Conservation (phyloP, 352 stramenopile genomes). For the Globisporangium rhizosaccharum region DNA sequence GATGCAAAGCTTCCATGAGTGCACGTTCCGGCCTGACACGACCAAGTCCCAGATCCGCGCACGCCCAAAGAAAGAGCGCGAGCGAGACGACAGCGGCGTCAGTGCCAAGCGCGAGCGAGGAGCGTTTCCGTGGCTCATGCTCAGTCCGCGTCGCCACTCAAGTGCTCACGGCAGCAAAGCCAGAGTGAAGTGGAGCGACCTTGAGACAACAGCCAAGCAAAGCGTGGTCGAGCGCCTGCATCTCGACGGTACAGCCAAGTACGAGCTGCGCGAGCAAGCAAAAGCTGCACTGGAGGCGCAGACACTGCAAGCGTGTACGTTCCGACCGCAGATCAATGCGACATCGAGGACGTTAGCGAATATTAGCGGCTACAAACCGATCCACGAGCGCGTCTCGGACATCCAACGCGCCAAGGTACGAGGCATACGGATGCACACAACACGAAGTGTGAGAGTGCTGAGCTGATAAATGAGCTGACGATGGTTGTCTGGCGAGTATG, state of each 20-base stretch:
- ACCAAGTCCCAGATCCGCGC: constrained; percentile 13
- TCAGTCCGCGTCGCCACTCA: constrained; percentile 42
- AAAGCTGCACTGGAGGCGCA: constrained; percentile 44
- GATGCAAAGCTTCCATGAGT: constrained; percentile 55
- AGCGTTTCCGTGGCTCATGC: constrained; percentile 54
- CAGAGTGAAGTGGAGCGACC: constrained; percentile 7
- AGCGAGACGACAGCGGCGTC: neutral
- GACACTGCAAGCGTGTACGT: constrained; percentile 53
- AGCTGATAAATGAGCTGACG: neutral
- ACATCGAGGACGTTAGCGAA: constrained; percentile 33
- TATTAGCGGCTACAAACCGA: constrained; percentile 50
- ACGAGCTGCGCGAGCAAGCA: constrained; percentile 48
- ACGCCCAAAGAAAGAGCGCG: neutral
- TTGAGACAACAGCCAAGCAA: constrained; percentile 12
- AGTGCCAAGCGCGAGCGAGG: neutral
- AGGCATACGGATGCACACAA: neutral
- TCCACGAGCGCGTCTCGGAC: constrained; percentile 55
- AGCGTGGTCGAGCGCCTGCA: constrained; percentile 56
- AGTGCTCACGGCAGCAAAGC: neutral
- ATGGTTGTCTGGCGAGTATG: constrained; percentile 8
- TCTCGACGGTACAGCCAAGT: constrained; percentile 47
- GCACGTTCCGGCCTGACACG: constrained; percentile 59
- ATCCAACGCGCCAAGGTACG: constrained; percentile 67
- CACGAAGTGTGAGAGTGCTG: too few species aligned
- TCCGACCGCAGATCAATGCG: constrained; percentile 60